Percentiles rank a stretch among this genome's conserved stretches.
Evolutionary conservation across 768 basidiomycete genomes (phyloP).

Genomic region (Panus rudis): DNA sequence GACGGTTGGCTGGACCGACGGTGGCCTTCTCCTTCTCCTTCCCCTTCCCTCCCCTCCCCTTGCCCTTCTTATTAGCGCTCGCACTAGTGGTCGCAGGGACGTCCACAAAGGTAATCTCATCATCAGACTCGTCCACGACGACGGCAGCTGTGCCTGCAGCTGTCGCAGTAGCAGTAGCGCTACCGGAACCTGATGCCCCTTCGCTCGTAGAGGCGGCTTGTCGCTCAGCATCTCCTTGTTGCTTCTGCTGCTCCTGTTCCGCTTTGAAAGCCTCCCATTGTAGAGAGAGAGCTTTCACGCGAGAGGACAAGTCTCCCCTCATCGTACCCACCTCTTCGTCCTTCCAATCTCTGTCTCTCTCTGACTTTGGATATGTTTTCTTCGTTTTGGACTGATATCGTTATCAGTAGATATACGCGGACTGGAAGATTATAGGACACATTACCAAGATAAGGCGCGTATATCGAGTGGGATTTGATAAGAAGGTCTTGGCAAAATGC

Average conservation of each 20-base stretch:
- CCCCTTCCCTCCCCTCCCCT: too few relatives aligned
- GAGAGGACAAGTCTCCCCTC: too few relatives aligned
- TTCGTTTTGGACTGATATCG: conserved; percentile 25
- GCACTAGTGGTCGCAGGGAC: too few relatives aligned
- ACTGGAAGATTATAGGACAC: conserved; percentile 9
- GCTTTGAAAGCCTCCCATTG: too few relatives aligned
- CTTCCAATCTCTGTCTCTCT: conserved; percentile 47
- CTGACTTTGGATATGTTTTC: conserved; percentile 20
- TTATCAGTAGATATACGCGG: conserved; percentile 1
- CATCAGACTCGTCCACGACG: conserved; percentile 26
- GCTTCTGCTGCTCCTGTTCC: conserved; percentile 27
- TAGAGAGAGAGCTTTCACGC: too few relatives aligned
- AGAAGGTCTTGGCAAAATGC: conserved; percentile 77
- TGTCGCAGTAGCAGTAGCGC: conserved; percentile 14
- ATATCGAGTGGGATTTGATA: conserved; percentile 44
- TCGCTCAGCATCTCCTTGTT: conserved; percentile 1
- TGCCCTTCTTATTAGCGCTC: too few relatives aligned
- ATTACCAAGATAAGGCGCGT: conserved; percentile 35
- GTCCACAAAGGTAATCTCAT: conserved; percentile 35
- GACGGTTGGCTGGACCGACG: too few relatives aligned
- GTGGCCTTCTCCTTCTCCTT: too few relatives aligned
- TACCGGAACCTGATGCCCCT: background rate
- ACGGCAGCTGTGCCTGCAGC: conserved; percentile 20
- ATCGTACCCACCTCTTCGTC: too few relatives aligned
- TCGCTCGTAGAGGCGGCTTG: too few relatives aligned